phyloP scores from a whole-genome alignment of 768 basidiomycete genomes.

The Crucibulum laeve region DNA sequence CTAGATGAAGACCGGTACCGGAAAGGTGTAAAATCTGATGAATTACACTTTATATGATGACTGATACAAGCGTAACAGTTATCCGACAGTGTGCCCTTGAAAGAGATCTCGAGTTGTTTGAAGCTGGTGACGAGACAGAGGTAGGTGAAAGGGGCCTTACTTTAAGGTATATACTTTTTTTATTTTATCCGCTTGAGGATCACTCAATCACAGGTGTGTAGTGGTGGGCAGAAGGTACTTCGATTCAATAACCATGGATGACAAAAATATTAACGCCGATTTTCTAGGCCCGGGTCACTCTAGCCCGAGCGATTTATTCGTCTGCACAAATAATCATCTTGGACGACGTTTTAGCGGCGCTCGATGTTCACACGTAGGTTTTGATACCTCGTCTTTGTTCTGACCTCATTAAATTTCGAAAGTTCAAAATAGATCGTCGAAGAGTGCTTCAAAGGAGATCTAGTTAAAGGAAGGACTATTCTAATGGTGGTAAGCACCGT shows the following conservation, averaged over 20 bases:
- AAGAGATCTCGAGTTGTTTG: constrained; percentile 63
- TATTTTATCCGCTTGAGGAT: neutral
- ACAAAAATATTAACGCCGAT: neutral
- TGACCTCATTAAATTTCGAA: constrained; percentile 29
- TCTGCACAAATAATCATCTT: constrained; percentile 58
- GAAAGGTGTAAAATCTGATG: constrained; percentile 25
- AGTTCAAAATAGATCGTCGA: constrained; percentile 81
- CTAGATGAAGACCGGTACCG: constrained; percentile 78
- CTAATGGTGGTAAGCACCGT: constrained; percentile 61
- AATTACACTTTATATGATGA: neutral
- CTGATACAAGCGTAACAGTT: constrained; percentile 25
- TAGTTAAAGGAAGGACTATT: constrained; percentile 76
- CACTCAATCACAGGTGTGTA: constrained; percentile 4
- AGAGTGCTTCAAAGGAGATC: constrained; percentile 74
- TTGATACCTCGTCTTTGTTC: neutral
- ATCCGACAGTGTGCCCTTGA: constrained; percentile 72
- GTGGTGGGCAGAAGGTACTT: constrained; percentile 40
- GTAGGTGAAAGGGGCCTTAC: constrained; percentile 71
- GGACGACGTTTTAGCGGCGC: constrained; percentile 70
- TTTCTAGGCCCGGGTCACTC: constrained; percentile 37
- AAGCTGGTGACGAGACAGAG: constrained; percentile 66
- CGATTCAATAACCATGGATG: no score
- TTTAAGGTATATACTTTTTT: constrained; percentile 20
- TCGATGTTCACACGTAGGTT: constrained; percentile 36
- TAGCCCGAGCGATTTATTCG: constrained; percentile 44